These are phyloP conservation scores for Fonsecaea monophora DNA, from an alignment of 2,329 filamentous ascomycete species.

Conservation along the genomic window DNA sequence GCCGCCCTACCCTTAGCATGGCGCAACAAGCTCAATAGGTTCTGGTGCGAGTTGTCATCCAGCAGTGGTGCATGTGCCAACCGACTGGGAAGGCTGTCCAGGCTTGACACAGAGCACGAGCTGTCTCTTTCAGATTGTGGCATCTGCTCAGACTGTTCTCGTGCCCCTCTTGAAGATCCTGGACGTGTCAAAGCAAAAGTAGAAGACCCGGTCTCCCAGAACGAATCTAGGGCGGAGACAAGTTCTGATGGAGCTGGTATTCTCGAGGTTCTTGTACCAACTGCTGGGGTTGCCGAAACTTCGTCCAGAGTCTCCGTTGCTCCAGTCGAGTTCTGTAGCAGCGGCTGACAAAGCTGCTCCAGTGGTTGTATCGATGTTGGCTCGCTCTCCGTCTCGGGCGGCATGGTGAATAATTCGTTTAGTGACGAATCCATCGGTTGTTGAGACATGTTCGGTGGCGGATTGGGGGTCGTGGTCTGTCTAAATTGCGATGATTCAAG, in stretches of 20 bases:
- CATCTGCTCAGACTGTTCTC: neutral
- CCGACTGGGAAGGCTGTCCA: constrained; percentile 1
- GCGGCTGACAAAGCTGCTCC: neutral
- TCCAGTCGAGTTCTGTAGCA: neutral
- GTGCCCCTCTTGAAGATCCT: neutral
- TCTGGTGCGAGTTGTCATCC: constrained; percentile 46
- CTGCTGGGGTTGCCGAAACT: neutral
- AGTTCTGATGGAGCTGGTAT: neutral
- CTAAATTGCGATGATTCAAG: neutral
- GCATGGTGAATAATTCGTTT: neutral
- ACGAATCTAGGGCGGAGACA: neutral
- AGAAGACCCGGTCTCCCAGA: neutral
- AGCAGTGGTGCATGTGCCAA: constrained; percentile 39
- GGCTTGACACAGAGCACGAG: constrained; percentile 4
- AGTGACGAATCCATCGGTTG: neutral
- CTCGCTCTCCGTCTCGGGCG: neutral
- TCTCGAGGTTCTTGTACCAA: neutral
- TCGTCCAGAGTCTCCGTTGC: neutral
- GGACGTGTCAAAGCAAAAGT: neutral
- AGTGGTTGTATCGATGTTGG: neutral
- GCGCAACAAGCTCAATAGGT: constrained; percentile 59
- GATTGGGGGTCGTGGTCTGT: neutral
- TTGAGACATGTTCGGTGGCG: neutral
- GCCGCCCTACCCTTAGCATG: constrained; percentile 57
- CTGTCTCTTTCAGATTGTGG: constrained; percentile 3